Percentiles rank a stretch among this genome's conserved stretches.
These are phyloP conservation scores for Syzygium oleosum DNA, from an alignment of 345 rosid species.

Conservation along the genomic window DNA sequence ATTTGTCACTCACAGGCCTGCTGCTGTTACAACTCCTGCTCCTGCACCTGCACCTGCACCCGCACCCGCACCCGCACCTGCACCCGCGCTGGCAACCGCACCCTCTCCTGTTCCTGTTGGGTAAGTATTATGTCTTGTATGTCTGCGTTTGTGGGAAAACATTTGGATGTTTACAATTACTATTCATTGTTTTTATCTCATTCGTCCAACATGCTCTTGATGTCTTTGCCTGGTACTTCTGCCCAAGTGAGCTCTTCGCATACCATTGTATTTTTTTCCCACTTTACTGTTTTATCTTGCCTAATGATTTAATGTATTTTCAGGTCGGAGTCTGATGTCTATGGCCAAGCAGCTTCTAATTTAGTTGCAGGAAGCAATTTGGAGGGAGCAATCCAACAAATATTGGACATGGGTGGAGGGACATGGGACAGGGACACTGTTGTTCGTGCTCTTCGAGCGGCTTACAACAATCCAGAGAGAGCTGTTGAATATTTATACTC, in stretches of 20 bases:
- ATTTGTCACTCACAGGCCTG: conserved; percentile 18
- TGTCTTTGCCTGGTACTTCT: background rate
- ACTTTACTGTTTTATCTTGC: background rate
- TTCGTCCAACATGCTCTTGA: background rate
- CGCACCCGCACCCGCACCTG: conserved; percentile 17
- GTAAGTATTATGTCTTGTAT: background rate
- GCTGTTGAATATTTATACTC: conserved; percentile 96
- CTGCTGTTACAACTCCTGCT: conserved; percentile 18
- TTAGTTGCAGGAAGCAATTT: conserved; percentile 78
- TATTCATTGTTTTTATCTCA: background rate
- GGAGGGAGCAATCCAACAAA: conserved; percentile 78
- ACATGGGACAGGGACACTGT: conserved; percentile 86
- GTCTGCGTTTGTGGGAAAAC: background rate
- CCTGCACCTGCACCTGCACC: conserved; percentile 19
- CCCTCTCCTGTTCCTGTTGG: conserved; percentile 5
- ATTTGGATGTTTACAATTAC: background rate
- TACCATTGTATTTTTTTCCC: background rate
- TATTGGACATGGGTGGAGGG: conserved; percentile 97
- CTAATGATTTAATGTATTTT: background rate
- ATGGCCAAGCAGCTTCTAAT: conserved; percentile 84
- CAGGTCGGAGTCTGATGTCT: conserved; percentile 53
- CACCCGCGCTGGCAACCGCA: conserved; percentile 9
- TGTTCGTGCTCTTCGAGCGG: conserved; percentile 88
- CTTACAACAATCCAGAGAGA: conserved; percentile 89
- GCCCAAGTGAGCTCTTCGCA: background rate